Base-by-base conservation (phyloP, 2,329 filamentous ascomycete species). In the Coniochaeta sp. region DNA sequence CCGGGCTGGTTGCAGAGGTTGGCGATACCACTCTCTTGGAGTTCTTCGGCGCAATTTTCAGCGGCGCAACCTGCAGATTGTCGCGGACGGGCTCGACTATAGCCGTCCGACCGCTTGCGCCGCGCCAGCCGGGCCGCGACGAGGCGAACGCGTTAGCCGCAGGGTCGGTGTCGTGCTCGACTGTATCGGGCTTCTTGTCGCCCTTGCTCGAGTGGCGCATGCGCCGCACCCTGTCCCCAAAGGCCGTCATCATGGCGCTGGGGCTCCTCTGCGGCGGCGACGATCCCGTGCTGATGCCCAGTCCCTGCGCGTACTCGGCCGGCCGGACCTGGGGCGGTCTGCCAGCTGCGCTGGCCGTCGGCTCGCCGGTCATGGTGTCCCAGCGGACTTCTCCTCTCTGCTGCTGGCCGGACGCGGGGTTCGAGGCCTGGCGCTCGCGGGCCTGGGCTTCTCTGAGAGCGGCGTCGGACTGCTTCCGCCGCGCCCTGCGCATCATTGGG, bases 321-420 rank as follows among this genome's bases (percentile, higher is more conserved):
- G 86, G 82, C 62, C 80, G 82, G 28, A 83, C 79, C 62, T 84
- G 83, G 42, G 80, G 80, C 28, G 81, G 75, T 61, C 79, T 82
- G 16, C 85, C 85, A 55, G 75, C 79, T 22, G 79, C 72, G 59
- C 75, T 81, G n/a, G 77, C 80, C 5, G 83, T 87, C 42, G 85
- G 83, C 67, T 89, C 87, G 9, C 85, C 87, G 3, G 87, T 87
- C 68, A 82, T 84, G 55, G 82, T 81, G 72, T 90, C 86, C 86
- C 86, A 89, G 64, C 78, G 75, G 24, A 78, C 79, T 62, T 81
- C 77, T 57, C 72, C 70, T 36, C 71, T 69, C 61, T 65, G 65
- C 17, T 55, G 60, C 3, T 4, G 5, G 24, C 52, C 54, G 17
- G 47, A 52, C 12, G 54, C 3, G 2, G 28, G 28, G 12, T 56